phyloP scores from a whole-genome alignment of 306 rosid species.

The Mimosa bimucronata region DNA sequence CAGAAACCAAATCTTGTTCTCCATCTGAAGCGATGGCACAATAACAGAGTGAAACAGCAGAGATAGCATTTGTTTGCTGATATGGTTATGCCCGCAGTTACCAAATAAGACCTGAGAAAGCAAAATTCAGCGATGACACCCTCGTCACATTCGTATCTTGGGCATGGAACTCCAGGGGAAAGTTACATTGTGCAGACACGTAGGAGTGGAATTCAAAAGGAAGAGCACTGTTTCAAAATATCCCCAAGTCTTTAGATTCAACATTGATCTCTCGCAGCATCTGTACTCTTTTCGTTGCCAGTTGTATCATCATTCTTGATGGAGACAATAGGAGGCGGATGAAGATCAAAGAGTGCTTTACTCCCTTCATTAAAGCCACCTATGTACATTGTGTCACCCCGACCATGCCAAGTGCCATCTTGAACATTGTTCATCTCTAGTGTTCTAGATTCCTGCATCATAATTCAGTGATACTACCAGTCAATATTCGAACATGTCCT shows the following conservation, averaged over 20 bases:
- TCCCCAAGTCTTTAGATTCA: constrained; percentile 36
- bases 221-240: constrained; percentile 12
- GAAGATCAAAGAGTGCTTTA: constrained; percentile 58
- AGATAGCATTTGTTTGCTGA: constrained; percentile 17
- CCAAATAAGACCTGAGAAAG: constrained; percentile 11
- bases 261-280: constrained; percentile 31
- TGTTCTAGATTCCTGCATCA: constrained; percentile 89
- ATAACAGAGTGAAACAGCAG: constrained; percentile 16
- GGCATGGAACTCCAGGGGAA: constrained; percentile 2
- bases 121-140: constrained; percentile 18
- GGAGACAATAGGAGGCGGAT: constrained; percentile 60
- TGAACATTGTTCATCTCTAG: constrained; percentile 95
- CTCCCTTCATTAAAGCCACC: constrained; percentile 69
- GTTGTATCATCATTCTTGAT: constrained; percentile 46
- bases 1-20: constrained; percentile 21
- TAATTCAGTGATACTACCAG: constrained; percentile 9
- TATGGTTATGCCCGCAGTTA: constrained; percentile 9
- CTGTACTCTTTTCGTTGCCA: constrained; percentile 36
- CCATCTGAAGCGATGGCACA: constrained; percentile 1
- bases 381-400: constrained; percentile 80
- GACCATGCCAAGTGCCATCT: constrained; percentile 97
- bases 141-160: constrained; percentile 12
- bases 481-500: constrained; percentile 8
- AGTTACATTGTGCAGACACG: constrained; percentile 21
- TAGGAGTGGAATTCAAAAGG: constrained; percentile 28